A percentile compares a stretch with the other conserved stretches of the same genome.
Evolutionary conservation across 371 early-diverging fungal genomes (phyloP).

Genomic region (Nosema muscidifuracis): DNA sequence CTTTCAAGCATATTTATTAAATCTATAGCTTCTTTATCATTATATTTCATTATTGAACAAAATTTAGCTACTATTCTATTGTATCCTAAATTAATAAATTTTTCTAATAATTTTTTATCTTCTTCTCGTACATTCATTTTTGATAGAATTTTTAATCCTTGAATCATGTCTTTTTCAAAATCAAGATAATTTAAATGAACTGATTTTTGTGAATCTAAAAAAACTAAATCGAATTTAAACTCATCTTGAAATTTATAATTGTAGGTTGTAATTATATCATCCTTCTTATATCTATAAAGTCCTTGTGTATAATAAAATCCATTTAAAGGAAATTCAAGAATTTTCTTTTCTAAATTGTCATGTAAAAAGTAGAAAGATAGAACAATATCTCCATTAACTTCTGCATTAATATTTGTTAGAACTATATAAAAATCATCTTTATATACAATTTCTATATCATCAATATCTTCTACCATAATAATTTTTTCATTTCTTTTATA

Average conservation of each 20-base stretch:
- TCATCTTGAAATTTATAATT: conserved; percentile 33
- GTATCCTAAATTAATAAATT: conserved; percentile 20
- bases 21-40: background rate
- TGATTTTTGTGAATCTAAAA: conserved; percentile 15
- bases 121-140: background rate
- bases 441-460: conserved; percentile 3
- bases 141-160: conserved; percentile 7
- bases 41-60: conserved; percentile 23
- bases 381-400: conserved; percentile 23
- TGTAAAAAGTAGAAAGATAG: conserved; percentile 11
- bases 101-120: conserved; percentile 21
- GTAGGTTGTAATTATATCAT: conserved; percentile 22
- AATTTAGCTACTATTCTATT: conserved; percentile 24
- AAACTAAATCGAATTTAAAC: conserved; percentile 46
- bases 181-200: background rate
- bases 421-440: conserved; percentile 41
- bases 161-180: conserved; percentile 1
- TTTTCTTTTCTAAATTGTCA: background rate
- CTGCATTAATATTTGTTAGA: conserved; percentile 13
- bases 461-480: background rate
- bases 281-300: conserved; percentile 35
- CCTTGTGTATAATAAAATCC: conserved; percentile 36
- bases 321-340: conserved; percentile 40
- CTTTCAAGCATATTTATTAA: conserved; percentile 1
- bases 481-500: background rate